Evolutionary conservation across 768 basidiomycete species (phyloP).

Genomic region (Leccinum uliginosum): DNA sequence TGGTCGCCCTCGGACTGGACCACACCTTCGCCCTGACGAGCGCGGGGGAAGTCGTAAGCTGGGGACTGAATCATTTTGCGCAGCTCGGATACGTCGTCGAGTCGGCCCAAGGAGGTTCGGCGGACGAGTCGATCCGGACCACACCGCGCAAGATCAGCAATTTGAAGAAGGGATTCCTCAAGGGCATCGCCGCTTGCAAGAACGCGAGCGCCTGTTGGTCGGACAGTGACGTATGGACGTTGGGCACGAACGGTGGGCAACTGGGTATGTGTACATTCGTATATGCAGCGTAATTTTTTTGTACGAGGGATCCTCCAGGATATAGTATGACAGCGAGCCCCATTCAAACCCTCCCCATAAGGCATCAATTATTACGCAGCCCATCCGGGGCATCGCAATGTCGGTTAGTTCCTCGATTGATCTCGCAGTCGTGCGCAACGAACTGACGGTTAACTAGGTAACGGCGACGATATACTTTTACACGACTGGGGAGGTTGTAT

Average conservation of each 20-base stretch:
- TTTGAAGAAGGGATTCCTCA: conserved; percentile 72
- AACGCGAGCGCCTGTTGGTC: conserved; percentile 91
- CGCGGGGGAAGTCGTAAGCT: conserved; percentile 79
- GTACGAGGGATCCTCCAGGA: conserved; percentile 37
- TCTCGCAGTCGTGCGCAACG: background rate
- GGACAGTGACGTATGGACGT: conserved; percentile 64
- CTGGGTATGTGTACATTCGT: conserved; percentile 49
- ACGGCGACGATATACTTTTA: conserved; percentile 79
- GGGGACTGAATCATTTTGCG: conserved; percentile 87
- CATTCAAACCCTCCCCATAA: conserved; percentile 74
- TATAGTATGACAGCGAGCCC: conserved; percentile 75
- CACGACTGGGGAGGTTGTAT: conserved; percentile 77
- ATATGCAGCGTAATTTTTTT: background rate
- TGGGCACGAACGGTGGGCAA: conserved; percentile 94
- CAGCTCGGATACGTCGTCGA: conserved; percentile 89
- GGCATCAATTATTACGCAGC: conserved; percentile 70
- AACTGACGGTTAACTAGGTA: conserved; percentile 48
- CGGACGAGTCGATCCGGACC: conserved; percentile 73
- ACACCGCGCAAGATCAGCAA: conserved; percentile 73
- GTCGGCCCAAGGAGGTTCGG: conserved; percentile 35
- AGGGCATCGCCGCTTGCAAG: conserved; percentile 83
- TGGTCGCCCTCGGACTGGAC: conserved; percentile 88
- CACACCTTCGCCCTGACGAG: conserved; percentile 86
- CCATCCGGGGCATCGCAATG: conserved; percentile 68
- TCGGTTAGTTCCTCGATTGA: conserved; percentile 47